A percentile compares a stretch with the other conserved stretches of the same genome.
Evolutionary conservation across 306 rosid genomes (phyloP).

Genomic region (Adenanthera pavonina): DNA sequence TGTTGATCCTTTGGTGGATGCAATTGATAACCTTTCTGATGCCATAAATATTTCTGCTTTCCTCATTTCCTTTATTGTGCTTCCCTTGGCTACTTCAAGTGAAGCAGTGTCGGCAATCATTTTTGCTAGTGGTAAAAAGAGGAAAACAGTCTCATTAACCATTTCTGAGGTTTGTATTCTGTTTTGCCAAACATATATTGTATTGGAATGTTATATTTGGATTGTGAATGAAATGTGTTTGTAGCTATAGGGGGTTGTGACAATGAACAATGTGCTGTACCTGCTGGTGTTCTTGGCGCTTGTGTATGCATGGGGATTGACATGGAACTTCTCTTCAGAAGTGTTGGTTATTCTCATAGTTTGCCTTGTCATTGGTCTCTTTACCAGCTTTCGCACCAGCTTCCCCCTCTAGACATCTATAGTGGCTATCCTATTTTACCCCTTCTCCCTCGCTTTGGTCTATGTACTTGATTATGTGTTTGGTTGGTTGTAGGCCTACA

Average conservation of each 20-base stretch:
- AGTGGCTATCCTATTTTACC: slow-evolving; percentile 81
- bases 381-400: no score
- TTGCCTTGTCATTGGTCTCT: no score
- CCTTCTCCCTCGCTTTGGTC: slow-evolving; percentile 78
- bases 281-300: no score
- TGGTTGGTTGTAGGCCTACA: slow-evolving; percentile 73
- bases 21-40: slow-evolving; percentile 80
- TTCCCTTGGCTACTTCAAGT: slow-evolving; percentile 93
- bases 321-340: no score
- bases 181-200: no score
- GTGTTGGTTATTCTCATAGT: no score
- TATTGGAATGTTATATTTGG: no score
- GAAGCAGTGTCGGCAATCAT: slow-evolving; percentile 92
- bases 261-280: no score
- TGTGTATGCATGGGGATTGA: no score
- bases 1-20: slow-evolving; percentile 94
- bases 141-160: slow-evolving; percentile 81
- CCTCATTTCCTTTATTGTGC: slow-evolving; percentile 86
- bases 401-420: no score
- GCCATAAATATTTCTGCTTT: slow-evolving; percentile 91
- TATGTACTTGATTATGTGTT: slow-evolving; percentile 87
- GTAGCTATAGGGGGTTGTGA: no score
- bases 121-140: slow-evolving; percentile 83
- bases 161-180: slow-evolving; percentile 85
- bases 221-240: no score